Conservation (phyloP, 371 early-diverging fungal genomes). For the Mucor indicus region DNA sequence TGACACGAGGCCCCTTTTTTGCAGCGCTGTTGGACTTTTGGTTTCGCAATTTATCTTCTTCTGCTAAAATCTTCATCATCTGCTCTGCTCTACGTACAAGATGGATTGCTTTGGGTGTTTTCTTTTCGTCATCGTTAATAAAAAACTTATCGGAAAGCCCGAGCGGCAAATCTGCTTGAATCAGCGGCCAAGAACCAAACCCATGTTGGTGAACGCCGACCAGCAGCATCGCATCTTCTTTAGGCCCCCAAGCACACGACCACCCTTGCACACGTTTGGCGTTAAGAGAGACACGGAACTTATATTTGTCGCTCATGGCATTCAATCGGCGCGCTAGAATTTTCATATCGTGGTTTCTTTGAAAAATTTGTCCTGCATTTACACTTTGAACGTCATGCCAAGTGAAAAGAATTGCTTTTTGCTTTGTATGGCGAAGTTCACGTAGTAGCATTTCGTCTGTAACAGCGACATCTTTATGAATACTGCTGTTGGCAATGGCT, state of each 20-base stretch:
- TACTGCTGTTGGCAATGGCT: constrained; percentile 12
- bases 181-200: constrained; percentile 89
- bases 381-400: constrained; percentile 79
- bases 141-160: constrained; percentile 84
- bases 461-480: neutral
- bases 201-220: constrained; percentile 93
- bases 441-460: constrained; percentile 42
- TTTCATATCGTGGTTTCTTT: constrained; percentile 59
- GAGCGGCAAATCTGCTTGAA: constrained; percentile 76
- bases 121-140: constrained; percentile 49
- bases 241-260: constrained; percentile 85
- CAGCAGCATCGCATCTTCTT: constrained; percentile 95
- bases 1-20: constrained; percentile 4
- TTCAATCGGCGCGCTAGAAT: constrained; percentile 36
- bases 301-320: constrained; percentile 20
- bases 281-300: constrained; percentile 64
- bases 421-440: constrained; percentile 57
- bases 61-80: constrained; percentile 77
- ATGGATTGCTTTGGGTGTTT: constrained; percentile 81
- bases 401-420: constrained; percentile 76
- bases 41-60: constrained; percentile 31
- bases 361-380: constrained; percentile 78
- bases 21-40: neutral
- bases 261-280: constrained; percentile 87
- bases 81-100: constrained; percentile 89